Percentiles rank a stretch among this genome's conserved stretches.
These are phyloP conservation scores for Leccinum fibrillosum DNA, from an alignment of 768 basidiomycete genomes.

Conservation along the genomic window DNA sequence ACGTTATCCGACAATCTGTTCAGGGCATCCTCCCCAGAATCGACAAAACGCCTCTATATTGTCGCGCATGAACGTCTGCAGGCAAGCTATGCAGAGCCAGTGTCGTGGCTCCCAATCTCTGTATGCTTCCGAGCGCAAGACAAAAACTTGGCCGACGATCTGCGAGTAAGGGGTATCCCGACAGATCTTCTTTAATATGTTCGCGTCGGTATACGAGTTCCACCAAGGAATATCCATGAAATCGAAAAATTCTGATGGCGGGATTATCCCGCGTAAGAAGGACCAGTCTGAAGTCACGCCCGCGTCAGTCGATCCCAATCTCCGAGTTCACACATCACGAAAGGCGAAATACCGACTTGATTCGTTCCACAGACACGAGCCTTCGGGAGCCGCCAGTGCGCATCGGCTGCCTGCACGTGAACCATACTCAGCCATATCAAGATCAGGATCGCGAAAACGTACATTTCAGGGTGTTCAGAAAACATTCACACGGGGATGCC, in stretches of 20 bases:
- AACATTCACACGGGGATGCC: too few relatives aligned
- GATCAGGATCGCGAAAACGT: too few relatives aligned
- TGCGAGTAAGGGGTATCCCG: slow-evolving; percentile 4
- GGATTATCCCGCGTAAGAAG: slow-evolving; percentile 11
- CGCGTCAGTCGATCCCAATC: background rate
- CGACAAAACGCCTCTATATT: slow-evolving; percentile 8
- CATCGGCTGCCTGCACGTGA: too few relatives aligned
- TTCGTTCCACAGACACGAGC: too few relatives aligned
- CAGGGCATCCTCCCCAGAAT: background rate
- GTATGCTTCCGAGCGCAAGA: slow-evolving; percentile 4
- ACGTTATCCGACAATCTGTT: background rate
- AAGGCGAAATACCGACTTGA: too few relatives aligned
- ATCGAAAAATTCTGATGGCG: slow-evolving; percentile 12
- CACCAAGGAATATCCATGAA: slow-evolving; percentile 17
- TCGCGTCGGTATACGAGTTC: slow-evolving; percentile 4
- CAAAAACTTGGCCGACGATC: slow-evolving; percentile 5
- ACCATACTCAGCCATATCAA: too few relatives aligned
- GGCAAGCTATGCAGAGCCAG: slow-evolving; percentile 15
- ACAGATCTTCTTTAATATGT: slow-evolving; percentile 5
- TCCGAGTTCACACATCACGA: too few relatives aligned
- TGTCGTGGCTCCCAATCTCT: slow-evolving; percentile 4
- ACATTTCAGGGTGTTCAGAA: too few relatives aligned
- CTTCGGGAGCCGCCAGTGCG: too few relatives aligned
- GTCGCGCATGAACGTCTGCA: slow-evolving; percentile 4
- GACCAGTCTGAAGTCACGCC: slow-evolving; percentile 9